These are phyloP conservation scores for Aspergillus amoenus DNA, from an alignment of 2,329 filamentous ascomycete species.

Conservation along the genomic window DNA sequence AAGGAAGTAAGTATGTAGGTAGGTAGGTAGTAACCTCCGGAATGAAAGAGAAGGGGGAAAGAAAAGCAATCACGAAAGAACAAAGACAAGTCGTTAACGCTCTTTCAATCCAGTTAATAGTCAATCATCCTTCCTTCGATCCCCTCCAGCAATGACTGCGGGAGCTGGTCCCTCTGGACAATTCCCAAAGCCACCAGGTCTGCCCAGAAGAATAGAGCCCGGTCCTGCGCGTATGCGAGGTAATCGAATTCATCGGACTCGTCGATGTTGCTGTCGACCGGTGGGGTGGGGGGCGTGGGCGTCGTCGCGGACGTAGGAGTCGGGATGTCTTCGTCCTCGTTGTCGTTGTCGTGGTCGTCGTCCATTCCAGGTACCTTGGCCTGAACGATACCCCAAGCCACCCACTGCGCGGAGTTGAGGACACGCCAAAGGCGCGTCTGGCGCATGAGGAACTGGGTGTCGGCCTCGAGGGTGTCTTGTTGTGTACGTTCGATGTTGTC, in stretches of 20 bases:
- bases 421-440: slow-evolving; percentile 84
- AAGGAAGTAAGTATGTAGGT: not conserved
- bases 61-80: not conserved
- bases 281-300: slow-evolving; percentile 5
- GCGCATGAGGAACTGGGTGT: slow-evolving; percentile 69
- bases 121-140: slow-evolving; percentile 66
- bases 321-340: not conserved
- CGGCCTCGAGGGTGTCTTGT: slow-evolving; percentile 64
- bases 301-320: not conserved
- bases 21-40: not conserved
- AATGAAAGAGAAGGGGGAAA: not conserved
- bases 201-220: slow-evolving; percentile 92
- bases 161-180: slow-evolving; percentile 72
- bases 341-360: slow-evolving; percentile 25
- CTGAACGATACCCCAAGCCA: slow-evolving; percentile 95
- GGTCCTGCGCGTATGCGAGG: slow-evolving; percentile 82
- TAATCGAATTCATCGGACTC: slow-evolving; percentile 86
- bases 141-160: slow-evolving; percentile 60
- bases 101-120: slow-evolving; percentile 47
- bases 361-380: slow-evolving; percentile 78
- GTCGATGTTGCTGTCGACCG: slow-evolving; percentile 49
- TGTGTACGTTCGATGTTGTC: slow-evolving; percentile 60
- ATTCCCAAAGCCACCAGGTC: slow-evolving; percentile 79
- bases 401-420: slow-evolving; percentile 86
- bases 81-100: not conserved